Conservation (phyloP, 208 protist genomes). For the Perkinsela sp. region DNA sequence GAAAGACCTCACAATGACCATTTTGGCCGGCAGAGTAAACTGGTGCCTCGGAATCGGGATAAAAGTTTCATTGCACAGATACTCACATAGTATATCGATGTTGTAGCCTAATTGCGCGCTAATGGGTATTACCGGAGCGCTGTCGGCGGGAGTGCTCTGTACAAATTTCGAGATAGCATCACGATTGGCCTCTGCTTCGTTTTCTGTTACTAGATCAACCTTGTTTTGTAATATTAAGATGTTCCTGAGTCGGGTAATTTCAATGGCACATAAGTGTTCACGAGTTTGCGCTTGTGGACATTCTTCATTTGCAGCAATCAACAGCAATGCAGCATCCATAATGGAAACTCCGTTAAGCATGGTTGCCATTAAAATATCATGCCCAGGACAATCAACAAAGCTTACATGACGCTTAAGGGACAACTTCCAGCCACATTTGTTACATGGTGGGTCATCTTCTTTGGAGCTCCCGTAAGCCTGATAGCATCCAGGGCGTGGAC, state of each 20-base stretch:
- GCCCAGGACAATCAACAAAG: slow-evolving; percentile 96
- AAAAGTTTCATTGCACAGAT: slow-evolving; percentile 60
- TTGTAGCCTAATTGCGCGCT: slow-evolving; percentile 93
- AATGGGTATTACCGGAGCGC: slow-evolving; percentile 91
- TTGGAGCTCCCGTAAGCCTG: slow-evolving; percentile 47
- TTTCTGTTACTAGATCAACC: slow-evolving; percentile 96
- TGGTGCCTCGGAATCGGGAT: slow-evolving; percentile 87
- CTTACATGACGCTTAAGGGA: slow-evolving; percentile 77
- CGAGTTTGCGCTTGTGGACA: slow-evolving; percentile 81
- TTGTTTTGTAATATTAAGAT: slow-evolving; percentile 99
- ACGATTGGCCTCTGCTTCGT: slow-evolving; percentile 75
- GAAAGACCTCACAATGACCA: slow-evolving; percentile 99
- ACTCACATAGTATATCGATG: slow-evolving; percentile 90
- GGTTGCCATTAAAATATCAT: slow-evolving; percentile 99
- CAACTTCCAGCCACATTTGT: slow-evolving; percentile 22
- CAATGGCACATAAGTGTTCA: slow-evolving; percentile 95
- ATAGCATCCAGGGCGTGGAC: slow-evolving; percentile 73
- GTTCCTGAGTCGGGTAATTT: slow-evolving; percentile 95
- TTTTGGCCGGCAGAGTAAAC: slow-evolving; percentile 58
- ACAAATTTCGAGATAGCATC: slow-evolving; percentile 68
- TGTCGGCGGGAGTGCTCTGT: slow-evolving; percentile 68
- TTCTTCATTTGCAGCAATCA: slow-evolving; percentile 95
- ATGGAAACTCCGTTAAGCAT: slow-evolving; percentile 99
- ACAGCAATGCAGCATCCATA: slow-evolving; percentile 98
- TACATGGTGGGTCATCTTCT: slow-evolving; percentile 52